Percentiles rank a stretch among this genome's conserved stretches.
These are phyloP conservation scores for Suhomyces faveliae DNA, from an alignment of 805 yeast species.

Conservation along the genomic window DNA sequence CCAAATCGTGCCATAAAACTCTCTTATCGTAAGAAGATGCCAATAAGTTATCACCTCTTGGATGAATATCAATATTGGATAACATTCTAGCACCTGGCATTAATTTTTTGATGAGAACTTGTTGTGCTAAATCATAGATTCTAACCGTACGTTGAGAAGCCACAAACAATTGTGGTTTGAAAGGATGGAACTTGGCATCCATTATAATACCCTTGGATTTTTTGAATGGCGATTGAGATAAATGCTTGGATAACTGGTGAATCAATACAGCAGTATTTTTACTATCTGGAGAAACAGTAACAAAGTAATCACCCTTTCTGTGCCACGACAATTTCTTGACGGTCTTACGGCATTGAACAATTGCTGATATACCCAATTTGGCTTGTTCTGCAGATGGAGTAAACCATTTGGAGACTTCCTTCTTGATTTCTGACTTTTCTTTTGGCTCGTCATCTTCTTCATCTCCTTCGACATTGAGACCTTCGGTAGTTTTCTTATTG, in stretches of 20 bases:
- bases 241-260: slow-evolving; percentile 92
- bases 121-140: slow-evolving; percentile 86
- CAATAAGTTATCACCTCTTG: slow-evolving; percentile 90
- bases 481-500: slow-evolving; percentile 43
- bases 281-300: slow-evolving; percentile 93
- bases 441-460: slow-evolving; percentile 23
- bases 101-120: slow-evolving; percentile 76
- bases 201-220: slow-evolving; percentile 90
- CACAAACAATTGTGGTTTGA: slow-evolving; percentile 89
- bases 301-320: slow-evolving; percentile 94
- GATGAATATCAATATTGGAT: slow-evolving; percentile 88
- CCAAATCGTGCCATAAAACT: slow-evolving; percentile 96
- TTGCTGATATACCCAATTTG: slow-evolving; percentile 65
- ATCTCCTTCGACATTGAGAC: slow-evolving; percentile 39
- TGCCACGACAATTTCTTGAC: slow-evolving; percentile 92
- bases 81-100: slow-evolving; percentile 97
- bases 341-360: slow-evolving; percentile 62
- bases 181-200: slow-evolving; percentile 97
- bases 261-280: slow-evolving; percentile 86
- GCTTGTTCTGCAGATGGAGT: slow-evolving; percentile 67
- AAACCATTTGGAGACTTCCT: slow-evolving; percentile 75
- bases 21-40: slow-evolving; percentile 94
- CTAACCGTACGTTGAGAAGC: slow-evolving; percentile 92
- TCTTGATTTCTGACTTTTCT: slow-evolving; percentile 27
- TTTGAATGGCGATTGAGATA: slow-evolving; percentile 92